These are phyloP conservation scores for Balansia obtecta DNA, from an alignment of 2,329 filamentous ascomycete species.

Conservation along the genomic window DNA sequence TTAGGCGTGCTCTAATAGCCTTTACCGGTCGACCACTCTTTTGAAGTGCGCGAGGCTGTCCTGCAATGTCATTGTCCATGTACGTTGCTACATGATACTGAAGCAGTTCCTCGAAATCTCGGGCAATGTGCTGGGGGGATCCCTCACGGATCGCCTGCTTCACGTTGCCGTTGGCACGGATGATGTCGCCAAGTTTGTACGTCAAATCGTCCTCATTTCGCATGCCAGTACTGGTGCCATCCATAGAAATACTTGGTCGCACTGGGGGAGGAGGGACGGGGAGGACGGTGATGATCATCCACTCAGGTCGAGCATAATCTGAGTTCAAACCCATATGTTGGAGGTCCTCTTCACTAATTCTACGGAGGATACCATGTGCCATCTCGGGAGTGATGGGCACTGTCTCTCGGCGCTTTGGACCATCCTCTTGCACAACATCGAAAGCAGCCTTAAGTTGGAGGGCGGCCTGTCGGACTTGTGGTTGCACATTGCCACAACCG, in stretches of 20 bases:
- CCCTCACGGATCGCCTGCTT: constrained; percentile 83
- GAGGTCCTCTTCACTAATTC: constrained; percentile 71
- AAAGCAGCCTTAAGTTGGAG: constrained; percentile 67
- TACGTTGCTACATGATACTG: constrained; percentile 98
- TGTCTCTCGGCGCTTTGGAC: constrained; percentile 62
- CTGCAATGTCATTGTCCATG: constrained; percentile 99
- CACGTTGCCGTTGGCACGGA: constrained; percentile 93
- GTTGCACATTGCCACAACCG: constrained; percentile 86
- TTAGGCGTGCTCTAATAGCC: constrained; percentile 89
- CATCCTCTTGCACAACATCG: constrained; percentile 56
- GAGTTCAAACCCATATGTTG: constrained; percentile 81
- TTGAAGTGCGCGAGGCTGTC: constrained; percentile 84
- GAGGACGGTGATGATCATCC: constrained; percentile 94
- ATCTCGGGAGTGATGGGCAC: constrained; percentile 70
- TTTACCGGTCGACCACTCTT: constrained; percentile 96
- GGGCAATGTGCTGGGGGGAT: constrained; percentile 78
- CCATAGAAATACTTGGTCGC: constrained; percentile 92
- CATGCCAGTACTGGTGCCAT: constrained; percentile 82
- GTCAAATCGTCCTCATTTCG: constrained; percentile 98
- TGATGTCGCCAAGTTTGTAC: constrained; percentile 97
- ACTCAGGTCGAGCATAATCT: constrained; percentile 92
- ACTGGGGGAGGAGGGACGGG: constrained; percentile 94
- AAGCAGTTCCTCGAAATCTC: constrained; percentile 81
- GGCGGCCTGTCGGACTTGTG: constrained; percentile 75
- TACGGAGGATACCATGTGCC: constrained; percentile 76